These are phyloP conservation scores for Ampelocalamus luodianensis DNA, from an alignment of 176 grass and related monocot genomes.

Conservation along the genomic window DNA sequence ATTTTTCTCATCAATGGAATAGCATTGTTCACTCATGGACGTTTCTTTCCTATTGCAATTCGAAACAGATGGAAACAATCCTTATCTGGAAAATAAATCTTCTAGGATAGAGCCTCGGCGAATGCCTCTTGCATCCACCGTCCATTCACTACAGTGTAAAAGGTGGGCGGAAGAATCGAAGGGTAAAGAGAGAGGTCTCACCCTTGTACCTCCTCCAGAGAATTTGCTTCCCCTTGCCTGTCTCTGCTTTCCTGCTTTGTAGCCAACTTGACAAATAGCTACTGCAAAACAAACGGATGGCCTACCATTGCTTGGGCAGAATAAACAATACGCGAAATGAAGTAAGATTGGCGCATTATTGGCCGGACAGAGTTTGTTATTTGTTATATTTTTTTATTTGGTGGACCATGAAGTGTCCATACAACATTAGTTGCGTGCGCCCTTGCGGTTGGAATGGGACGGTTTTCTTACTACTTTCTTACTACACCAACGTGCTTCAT, in stretches of 20 bases:
- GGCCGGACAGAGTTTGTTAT: background rate
- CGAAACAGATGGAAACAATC: background rate
- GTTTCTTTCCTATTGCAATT: background rate
- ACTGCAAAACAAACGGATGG: slow-evolving; percentile 18
- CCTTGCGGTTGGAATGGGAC: background rate
- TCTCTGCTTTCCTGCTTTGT: background rate
- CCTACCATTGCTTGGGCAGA: background rate
- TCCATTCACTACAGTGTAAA: no score
- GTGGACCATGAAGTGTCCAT: slow-evolving; percentile 1
- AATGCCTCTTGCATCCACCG: no score
- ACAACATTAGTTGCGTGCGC: background rate
- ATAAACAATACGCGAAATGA: background rate
- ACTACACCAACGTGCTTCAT: background rate
- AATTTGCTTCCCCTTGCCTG: no score
- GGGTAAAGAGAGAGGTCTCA: no score
- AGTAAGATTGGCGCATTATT: background rate
- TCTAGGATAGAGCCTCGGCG: no score
- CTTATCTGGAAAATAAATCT: no score
- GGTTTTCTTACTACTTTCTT: background rate
- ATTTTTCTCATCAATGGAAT: background rate
- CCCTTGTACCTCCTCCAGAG: no score
- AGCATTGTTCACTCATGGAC: background rate
- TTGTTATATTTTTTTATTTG: background rate
- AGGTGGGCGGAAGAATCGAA: no score
- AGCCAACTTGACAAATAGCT: background rate